Percentiles rank a stretch among this genome's conserved stretches.
These are phyloP conservation scores for Smittium mucronatum DNA, from an alignment of 371 early-diverging fungal species.

Conservation along the genomic window DNA sequence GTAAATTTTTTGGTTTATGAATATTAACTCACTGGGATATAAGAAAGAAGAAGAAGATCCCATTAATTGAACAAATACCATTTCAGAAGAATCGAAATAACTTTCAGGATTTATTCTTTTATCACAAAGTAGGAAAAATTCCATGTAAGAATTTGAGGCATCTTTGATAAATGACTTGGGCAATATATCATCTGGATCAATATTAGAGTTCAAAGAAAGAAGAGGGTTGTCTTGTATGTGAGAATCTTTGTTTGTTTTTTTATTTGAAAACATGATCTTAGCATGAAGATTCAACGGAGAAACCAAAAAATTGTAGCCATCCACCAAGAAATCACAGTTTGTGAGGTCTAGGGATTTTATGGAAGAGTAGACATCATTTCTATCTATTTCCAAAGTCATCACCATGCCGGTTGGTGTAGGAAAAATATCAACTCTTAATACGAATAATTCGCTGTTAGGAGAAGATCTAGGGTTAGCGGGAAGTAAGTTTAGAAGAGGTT, in stretches of 20 bases:
- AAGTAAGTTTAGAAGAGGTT: background rate
- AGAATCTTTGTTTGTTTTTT: background rate
- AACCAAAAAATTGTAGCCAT: background rate
- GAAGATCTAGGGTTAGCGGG: background rate
- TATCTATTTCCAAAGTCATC: background rate
- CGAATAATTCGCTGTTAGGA: background rate
- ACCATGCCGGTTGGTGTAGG: background rate
- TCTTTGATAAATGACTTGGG: background rate
- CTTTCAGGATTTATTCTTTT: background rate
- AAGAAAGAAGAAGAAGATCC: background rate
- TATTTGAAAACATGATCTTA: background rate
- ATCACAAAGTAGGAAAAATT: no score
- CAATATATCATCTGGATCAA: background rate
- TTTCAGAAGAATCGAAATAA: background rate
- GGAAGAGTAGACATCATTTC: background rate
- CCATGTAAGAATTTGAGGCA: background rate
- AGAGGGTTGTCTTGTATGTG: background rate
- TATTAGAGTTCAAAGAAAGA: background rate
- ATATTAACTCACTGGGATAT: background rate
- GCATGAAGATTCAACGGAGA: background rate
- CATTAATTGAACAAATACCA: background rate
- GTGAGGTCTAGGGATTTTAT: background rate
- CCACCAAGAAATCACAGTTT: background rate
- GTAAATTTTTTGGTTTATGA: background rate
- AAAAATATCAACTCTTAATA: background rate